Percentiles rank a stretch among this genome's conserved stretches.
phyloP scores from a whole-genome alignment of 139 green algal species.

The Asterochloris erici region DNA sequence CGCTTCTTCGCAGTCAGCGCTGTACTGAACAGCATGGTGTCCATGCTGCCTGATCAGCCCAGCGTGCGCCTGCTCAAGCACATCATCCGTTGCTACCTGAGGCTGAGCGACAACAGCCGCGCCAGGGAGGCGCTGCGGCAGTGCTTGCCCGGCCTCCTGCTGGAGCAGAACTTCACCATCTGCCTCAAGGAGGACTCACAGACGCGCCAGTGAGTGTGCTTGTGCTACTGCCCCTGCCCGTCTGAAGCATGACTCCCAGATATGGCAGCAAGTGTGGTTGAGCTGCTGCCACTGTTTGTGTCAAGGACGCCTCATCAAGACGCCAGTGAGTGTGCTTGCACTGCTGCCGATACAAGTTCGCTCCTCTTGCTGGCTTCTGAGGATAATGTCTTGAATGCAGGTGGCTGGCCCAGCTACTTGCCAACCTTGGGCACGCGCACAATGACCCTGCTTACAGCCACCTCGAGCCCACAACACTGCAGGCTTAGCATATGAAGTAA shows the following conservation, averaged over 20 bases:
- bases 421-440: slow-evolving; percentile 83
- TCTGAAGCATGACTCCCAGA: no score
- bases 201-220: slow-evolving; percentile 64
- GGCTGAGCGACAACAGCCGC: slow-evolving; percentile 66
- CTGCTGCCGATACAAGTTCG: background rate
- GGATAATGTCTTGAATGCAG: slow-evolving; percentile 19
- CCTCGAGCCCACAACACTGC: slow-evolving; percentile 57
- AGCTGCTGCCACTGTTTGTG: no score
- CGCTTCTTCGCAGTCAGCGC: slow-evolving; percentile 96
- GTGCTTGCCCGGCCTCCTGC: slow-evolving; percentile 90
- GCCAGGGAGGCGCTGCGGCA: slow-evolving; percentile 91
- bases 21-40: slow-evolving; percentile 91
- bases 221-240: no score
- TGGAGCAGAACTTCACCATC: slow-evolving; percentile 83
- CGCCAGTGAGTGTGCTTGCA: slow-evolving; percentile 1
- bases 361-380: background rate
- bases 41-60: slow-evolving; percentile 80
- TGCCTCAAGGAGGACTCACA: slow-evolving; percentile 93
- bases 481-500: slow-evolving; percentile 17
- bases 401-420: slow-evolving; percentile 91
- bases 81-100: slow-evolving; percentile 98
- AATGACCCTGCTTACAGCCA: slow-evolving; percentile 54
- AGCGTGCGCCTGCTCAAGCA: slow-evolving; percentile 96
- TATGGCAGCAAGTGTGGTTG: no score
- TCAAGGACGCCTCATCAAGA: background rate